Conservation (phyloP, 2,329 filamentous ascomycete species). For the Pseudonectria buxi region DNA sequence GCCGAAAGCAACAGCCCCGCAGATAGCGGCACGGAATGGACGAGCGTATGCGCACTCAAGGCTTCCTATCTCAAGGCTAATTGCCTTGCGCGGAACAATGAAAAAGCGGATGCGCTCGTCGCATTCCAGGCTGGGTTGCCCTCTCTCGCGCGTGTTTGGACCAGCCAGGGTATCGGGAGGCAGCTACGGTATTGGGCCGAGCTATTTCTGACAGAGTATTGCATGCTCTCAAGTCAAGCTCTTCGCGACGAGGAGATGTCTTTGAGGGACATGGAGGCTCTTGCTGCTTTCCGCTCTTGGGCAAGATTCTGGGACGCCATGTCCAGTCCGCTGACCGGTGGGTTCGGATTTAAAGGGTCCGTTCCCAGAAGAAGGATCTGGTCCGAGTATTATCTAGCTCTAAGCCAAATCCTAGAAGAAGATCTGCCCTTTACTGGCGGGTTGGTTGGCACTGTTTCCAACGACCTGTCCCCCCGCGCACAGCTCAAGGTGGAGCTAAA, state of each 20-base stretch:
- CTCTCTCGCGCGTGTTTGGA: conserved; percentile 50
- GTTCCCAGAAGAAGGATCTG: conserved; percentile 65
- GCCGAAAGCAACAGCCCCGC: conserved; percentile 41
- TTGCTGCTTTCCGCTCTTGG: conserved; percentile 61
- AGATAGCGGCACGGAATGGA: conserved; percentile 63
- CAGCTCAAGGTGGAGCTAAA: conserved; percentile 73
- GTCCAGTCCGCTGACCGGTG: conserved; percentile 41
- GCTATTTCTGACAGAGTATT: conserved; percentile 67
- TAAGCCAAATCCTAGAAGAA: conserved; percentile 69
- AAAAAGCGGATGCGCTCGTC: conserved; percentile 52
- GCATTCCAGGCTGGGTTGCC: conserved; percentile 61
- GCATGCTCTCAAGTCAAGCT: conserved; percentile 59
- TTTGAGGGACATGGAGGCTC: conserved; percentile 44
- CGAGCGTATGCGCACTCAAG: conserved; percentile 74
- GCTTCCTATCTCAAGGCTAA: conserved; percentile 70
- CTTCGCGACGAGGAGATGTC: conserved; percentile 44
- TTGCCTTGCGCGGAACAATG: conserved; percentile 44
- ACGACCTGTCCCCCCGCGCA: conserved; percentile 48
- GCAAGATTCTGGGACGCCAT: conserved; percentile 58
- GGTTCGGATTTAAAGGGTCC: conserved; percentile 51
- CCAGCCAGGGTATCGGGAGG: conserved; percentile 45
- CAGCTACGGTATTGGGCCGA: conserved; percentile 76
- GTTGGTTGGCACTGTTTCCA: conserved; percentile 32
- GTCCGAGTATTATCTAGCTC: conserved; percentile 74
- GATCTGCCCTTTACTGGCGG: conserved; percentile 54